Base-by-base conservation (phyloP, 176 grass and related monocot species). In the Avena insularis region DNA sequence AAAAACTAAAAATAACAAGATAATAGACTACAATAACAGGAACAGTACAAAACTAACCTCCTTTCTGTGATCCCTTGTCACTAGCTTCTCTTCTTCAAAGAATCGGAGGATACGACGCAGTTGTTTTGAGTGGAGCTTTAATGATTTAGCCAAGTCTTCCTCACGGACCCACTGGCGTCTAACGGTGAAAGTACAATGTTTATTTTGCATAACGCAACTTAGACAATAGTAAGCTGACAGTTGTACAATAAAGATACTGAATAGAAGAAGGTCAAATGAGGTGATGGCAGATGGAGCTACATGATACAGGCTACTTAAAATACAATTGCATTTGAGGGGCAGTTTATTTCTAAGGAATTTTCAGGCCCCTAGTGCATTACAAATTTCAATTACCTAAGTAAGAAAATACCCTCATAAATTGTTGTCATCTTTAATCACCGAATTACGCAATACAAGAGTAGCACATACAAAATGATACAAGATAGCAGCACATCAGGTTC, bases 51-150 rank as follows among this genome's bases (percentile, higher is more conserved):
- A 79, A 87, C 64, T 87, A 79, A 98, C 97, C 97, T 99, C 97
- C 83, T 99, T 99, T 23, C 94, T 87, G 85, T 99, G 97, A 84
- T 93, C 97, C 79, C 97, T 92, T 35, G 91, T 94, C 71, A 99
- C 89, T 82, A 99, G 66, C 55, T 96, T 99, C 80, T 99, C 97
- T 80, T 99, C 97, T 88, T 99, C 94, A 89, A 99, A 96, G 89
- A 99, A 96, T 12, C 94, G 90, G 70, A 99, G 91, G 76, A 94
- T 89, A 66, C 90, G 92, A 2, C 94, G 90, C 46, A 96, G 84
- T 85, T 99, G 94, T 81, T 99, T 99, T 2, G 90, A 93, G 71
- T 99, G 97, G 61, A 99, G 91, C 74, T 93, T 99, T 84, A 99
- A 78, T 25, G 92, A 25, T 89, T 99, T 99, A 60, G 97, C 97